Conservation (phyloP, 345 rosid genomes). For the Anastatica hierochuntica region DNA sequence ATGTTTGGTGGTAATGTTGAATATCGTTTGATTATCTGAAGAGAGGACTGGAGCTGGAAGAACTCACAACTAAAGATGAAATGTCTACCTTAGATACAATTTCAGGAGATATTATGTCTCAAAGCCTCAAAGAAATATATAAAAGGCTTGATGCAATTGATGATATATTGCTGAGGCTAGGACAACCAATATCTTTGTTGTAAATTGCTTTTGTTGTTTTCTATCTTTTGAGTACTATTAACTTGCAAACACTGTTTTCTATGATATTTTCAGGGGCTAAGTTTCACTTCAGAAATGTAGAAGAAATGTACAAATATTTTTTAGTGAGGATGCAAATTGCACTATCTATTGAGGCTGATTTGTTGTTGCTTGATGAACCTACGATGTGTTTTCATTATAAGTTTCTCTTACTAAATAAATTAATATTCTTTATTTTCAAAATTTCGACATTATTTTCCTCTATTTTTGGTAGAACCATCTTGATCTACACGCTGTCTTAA, state of each 20-base stretch:
- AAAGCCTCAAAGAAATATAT: slow-evolving; percentile 79
- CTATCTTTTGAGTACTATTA: neutral
- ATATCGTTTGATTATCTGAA: slow-evolving; percentile 25
- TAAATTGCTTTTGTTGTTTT: slow-evolving; percentile 30
- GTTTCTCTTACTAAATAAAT: neutral
- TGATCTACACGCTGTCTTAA: slow-evolving; percentile 96
- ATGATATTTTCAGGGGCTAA: slow-evolving; percentile 67
- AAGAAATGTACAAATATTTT: slow-evolving; percentile 65
- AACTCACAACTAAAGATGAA: slow-evolving; percentile 37
- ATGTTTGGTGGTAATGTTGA: slow-evolving; percentile 21
- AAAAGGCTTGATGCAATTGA: slow-evolving; percentile 89
- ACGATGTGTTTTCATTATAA: slow-evolving; percentile 42
- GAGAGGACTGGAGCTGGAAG: slow-evolving; percentile 66
- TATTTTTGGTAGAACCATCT: slow-evolving; percentile 80
- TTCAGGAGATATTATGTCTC: slow-evolving; percentile 52
- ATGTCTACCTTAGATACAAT: slow-evolving; percentile 32
- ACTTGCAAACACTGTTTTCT: slow-evolving; percentile 2
- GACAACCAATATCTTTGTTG: slow-evolving; percentile 94
- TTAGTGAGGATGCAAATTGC: slow-evolving; percentile 98
- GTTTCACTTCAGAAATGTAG: slow-evolving; percentile 95
- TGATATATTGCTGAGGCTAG: slow-evolving; percentile 95
- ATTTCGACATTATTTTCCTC: slow-evolving; percentile 4
- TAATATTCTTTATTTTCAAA: neutral
- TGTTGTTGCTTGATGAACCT: slow-evolving; percentile 96
- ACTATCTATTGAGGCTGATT: slow-evolving; percentile 83